Percentiles rank a stretch among this genome's conserved stretches.
Conservation (phyloP, 2,329 filamentous ascomycete species). For the Immersiporthe knoxdaviesiana region DNA sequence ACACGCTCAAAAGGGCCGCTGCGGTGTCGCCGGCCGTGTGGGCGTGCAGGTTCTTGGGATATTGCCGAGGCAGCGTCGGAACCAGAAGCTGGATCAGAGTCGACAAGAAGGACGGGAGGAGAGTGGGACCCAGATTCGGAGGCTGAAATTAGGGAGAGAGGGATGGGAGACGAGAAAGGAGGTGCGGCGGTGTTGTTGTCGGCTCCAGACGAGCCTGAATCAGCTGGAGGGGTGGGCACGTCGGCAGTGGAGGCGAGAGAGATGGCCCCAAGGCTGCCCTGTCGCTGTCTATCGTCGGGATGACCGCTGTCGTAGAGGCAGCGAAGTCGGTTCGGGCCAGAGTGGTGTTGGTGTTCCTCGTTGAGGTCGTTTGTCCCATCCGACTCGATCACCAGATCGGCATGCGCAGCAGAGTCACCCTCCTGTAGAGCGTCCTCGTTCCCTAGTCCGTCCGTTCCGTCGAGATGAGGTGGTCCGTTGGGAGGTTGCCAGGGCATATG, state of each 20-base stretch:
- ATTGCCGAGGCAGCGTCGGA: constrained; percentile 14
- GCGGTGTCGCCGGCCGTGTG: constrained; percentile 16
- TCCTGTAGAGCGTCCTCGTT: not conserved
- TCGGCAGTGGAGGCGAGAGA: constrained; percentile 7
- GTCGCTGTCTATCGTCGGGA: not conserved
- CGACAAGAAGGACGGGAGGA: not conserved
- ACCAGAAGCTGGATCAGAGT: constrained; percentile 12
- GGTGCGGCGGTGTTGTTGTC: not conserved
- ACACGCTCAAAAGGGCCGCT: constrained; percentile 15
- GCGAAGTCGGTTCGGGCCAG: not conserved
- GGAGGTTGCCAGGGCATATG: not conserved
- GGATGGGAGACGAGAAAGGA: not conserved
- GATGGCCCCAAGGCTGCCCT: not conserved
- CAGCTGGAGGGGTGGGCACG: not conserved
- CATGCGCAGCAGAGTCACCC: not conserved
- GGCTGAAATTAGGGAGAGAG: not conserved
- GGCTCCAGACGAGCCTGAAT: not conserved
- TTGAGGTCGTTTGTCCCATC: constrained; percentile 9
- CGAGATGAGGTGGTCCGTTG: not conserved
- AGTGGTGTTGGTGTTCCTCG: not conserved
- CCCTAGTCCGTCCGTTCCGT: not conserved
- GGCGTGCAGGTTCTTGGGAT: constrained; percentile 11
- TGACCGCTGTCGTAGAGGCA: not conserved
- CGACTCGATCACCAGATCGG: constrained; percentile 12
- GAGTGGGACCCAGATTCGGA: not conserved